Conservation (phyloP, 768 basidiomycete genomes). For the Mycena filopes region DNA sequence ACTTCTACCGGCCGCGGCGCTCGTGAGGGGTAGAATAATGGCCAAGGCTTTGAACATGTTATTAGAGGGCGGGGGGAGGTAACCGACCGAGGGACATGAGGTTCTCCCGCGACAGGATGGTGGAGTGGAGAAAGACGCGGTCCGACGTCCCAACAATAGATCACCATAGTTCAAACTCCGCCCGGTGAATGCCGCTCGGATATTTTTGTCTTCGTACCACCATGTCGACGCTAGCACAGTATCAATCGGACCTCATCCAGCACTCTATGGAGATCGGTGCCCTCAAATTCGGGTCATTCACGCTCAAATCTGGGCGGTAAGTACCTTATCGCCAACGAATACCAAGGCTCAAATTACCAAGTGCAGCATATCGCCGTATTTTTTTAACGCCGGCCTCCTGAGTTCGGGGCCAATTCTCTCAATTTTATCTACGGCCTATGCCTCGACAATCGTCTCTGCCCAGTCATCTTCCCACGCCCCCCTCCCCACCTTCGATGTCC, state of each 20-base stretch:
- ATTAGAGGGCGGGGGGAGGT: neutral
- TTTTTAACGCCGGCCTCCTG: constrained; percentile 94
- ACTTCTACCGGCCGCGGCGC: neutral
- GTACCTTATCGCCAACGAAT: constrained; percentile 4
- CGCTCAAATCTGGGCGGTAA: constrained; percentile 94
- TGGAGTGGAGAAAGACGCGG: constrained; percentile 3
- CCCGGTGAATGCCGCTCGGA: neutral
- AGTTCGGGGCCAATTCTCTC: constrained; percentile 85
- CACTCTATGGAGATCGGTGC: constrained; percentile 76
- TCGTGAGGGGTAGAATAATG: neutral
- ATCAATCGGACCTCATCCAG: constrained; percentile 75
- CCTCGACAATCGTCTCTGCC: constrained; percentile 76
- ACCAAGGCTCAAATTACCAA: constrained; percentile 16
- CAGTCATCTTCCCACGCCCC: constrained; percentile 42
- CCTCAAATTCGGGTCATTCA: constrained; percentile 91
- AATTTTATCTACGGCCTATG: constrained; percentile 83
- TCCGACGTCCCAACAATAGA: too few relatives aligned
- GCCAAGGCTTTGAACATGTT: constrained; percentile 18
- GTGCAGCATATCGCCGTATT: constrained; percentile 89
- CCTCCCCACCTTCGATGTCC: constrained; percentile 73
- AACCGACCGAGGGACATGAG: neutral
- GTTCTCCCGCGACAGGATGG: neutral
- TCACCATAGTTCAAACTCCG: constrained; percentile 13
- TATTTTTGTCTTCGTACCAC: constrained; percentile 8
- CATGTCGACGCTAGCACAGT: constrained; percentile 51